Percentiles rank a stretch among this genome's conserved stretches.
Evolutionary conservation across 2,329 filamentous ascomycete genomes (phyloP).

Genomic region (Fusarium robinianum): DNA sequence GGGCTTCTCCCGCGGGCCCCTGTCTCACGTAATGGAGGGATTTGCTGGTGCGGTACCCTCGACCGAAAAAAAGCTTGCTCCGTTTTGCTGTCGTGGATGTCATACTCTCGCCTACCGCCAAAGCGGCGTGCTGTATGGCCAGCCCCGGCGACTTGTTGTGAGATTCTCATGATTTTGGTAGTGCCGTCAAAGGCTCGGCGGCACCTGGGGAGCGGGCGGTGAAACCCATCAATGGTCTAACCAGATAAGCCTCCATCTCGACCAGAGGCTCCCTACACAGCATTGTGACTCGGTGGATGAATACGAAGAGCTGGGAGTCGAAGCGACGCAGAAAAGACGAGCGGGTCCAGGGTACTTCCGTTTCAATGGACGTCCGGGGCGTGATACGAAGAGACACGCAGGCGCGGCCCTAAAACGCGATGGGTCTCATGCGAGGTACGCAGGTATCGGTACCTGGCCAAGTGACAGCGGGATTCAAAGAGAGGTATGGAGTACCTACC

Average conservation of each 20-base stretch:
- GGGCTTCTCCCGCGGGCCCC: slow-evolving; percentile 11
- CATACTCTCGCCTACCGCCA: slow-evolving; percentile 9
- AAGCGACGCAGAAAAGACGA: slow-evolving; percentile 3
- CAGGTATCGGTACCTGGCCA: slow-evolving; percentile 31
- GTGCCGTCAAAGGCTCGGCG: too few species aligned
- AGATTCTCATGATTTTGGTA: too few species aligned
- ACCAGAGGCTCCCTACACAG: background rate
- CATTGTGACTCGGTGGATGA: slow-evolving; percentile 2
- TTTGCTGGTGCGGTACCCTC: too few species aligned
- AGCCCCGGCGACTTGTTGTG: too few species aligned
- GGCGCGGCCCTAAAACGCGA: slow-evolving; percentile 28
- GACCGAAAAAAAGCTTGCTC: too few species aligned
- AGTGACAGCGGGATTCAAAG: slow-evolving; percentile 10
- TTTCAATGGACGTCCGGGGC: background rate
- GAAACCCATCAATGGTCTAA: too few species aligned
- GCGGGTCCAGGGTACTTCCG: slow-evolving; percentile 21
- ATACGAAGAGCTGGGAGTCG: slow-evolving; percentile 23
- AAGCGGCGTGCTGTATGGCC: slow-evolving; percentile 6
- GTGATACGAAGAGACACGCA: slow-evolving; percentile 36
- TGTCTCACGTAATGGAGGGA: slow-evolving; percentile 16
- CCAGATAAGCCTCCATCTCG: too few species aligned
- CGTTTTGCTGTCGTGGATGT: slow-evolving; percentile 14
- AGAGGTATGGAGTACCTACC: background rate
- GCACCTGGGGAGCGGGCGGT: too few species aligned
- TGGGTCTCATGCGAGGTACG: slow-evolving; percentile 33